Conservation (phyloP, 2,329 filamentous ascomycete genomes). For the Gremmenia infestans region DNA sequence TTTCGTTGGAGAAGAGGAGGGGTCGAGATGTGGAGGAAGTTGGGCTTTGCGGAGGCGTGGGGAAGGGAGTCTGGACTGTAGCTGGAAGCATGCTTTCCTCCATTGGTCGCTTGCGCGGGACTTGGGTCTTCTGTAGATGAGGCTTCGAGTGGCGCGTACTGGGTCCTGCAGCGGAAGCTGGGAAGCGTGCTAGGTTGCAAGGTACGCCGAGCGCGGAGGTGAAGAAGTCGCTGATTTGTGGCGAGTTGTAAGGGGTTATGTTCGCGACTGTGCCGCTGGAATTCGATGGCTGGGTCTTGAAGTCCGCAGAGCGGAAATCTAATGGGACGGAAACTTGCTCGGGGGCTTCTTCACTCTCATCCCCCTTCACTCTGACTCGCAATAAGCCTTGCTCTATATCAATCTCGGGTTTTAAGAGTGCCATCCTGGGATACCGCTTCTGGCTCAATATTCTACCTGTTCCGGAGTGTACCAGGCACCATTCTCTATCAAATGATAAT, state of each 20-base stretch:
- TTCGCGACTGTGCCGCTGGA: constrained; percentile 41
- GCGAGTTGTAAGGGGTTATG: not conserved
- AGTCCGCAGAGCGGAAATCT: no score
- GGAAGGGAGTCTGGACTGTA: constrained; percentile 50
- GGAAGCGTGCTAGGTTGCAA: constrained; percentile 80
- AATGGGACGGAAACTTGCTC: not conserved
- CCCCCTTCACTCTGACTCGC: constrained; percentile 49
- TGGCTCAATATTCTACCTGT: constrained; percentile 82
- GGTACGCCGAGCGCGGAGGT: constrained; percentile 68
- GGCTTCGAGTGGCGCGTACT: constrained; percentile 67
- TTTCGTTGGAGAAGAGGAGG: constrained; percentile 87
- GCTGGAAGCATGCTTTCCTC: constrained; percentile 5
- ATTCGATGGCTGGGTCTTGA: not conserved
- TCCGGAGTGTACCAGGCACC: constrained; percentile 86
- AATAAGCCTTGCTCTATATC: constrained; percentile 66
- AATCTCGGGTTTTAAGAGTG: constrained; percentile 68
- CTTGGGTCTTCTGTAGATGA: constrained; percentile 57
- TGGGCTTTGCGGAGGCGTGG: constrained; percentile 49
- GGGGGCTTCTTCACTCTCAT: not conserved
- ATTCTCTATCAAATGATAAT: constrained; percentile 90
- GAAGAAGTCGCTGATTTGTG: constrained; percentile 68
- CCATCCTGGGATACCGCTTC: constrained; percentile 85
- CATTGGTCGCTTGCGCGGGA: constrained; percentile 15
- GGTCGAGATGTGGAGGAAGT: constrained; percentile 43
- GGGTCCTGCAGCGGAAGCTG: constrained; percentile 55